Evolutionary conservation across 306 rosid species (phyloP).

Genomic region (Cotoneaster glaucophyllus): DNA sequence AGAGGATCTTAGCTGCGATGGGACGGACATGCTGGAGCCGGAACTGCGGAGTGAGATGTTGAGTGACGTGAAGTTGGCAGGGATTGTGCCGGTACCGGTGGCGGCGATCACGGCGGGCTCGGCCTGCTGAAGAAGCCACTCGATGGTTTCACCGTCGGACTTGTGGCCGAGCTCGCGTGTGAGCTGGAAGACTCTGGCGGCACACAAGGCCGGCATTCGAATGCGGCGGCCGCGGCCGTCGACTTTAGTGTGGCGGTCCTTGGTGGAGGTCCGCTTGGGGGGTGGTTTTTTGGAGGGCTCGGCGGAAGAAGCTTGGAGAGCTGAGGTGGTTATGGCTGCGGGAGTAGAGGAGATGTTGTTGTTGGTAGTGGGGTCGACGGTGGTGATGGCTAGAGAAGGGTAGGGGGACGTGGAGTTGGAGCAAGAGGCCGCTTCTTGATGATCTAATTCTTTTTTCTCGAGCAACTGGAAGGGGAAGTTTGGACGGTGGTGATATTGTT

Average conservation of each 20-base stretch:
- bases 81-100: constrained; percentile 88
- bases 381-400: constrained; percentile 16
- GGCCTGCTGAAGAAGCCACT: constrained; percentile 87
- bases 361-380: constrained; percentile 14
- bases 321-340: background rate
- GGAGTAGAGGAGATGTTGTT: constrained; percentile 7
- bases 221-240: constrained; percentile 91
- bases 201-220: constrained; percentile 87
- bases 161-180: constrained; percentile 78
- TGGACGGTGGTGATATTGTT: constrained; percentile 47
- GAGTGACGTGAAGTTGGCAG: constrained; percentile 83
- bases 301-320: background rate
- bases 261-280: constrained; percentile 67
- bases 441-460: constrained; percentile 64
- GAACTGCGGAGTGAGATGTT: constrained; percentile 80
- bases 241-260: constrained; percentile 87
- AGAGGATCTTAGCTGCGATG: constrained; percentile 66
- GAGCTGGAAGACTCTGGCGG: constrained; percentile 82
- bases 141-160: constrained; percentile 83
- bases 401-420: constrained; percentile 35
- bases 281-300: constrained; percentile 63
- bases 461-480: constrained; percentile 82
- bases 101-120: constrained; percentile 90
- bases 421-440: constrained; percentile 50
- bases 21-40: constrained; percentile 82